Conservation (phyloP, 257 asterid species). For the Lantana camara region DNA sequence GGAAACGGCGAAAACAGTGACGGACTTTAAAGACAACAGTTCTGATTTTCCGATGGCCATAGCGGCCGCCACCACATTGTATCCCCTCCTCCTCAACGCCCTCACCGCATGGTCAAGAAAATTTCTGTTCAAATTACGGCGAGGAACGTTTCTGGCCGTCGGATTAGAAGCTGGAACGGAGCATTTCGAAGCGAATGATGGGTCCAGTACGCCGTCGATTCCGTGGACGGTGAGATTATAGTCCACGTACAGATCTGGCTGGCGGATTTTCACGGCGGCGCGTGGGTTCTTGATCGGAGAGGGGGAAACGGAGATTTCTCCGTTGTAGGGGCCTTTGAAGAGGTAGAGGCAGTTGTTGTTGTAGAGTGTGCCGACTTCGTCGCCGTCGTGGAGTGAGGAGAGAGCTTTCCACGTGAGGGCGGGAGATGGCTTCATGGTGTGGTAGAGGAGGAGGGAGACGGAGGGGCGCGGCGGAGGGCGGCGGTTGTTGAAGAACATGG, state of each 20-base stretch:
- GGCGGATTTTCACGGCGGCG: slow-evolving; percentile 53
- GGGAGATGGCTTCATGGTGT: slow-evolving; percentile 56
- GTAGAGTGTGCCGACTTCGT: slow-evolving; percentile 49
- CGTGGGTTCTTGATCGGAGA: slow-evolving; percentile 46
- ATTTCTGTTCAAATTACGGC: slow-evolving; percentile 31
- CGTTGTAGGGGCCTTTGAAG: slow-evolving; percentile 32
- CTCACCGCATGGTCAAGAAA: slow-evolving; percentile 60
- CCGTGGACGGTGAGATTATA: slow-evolving; percentile 61
- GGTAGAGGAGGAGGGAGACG: slow-evolving; percentile 57
- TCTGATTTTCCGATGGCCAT: slow-evolving; percentile 45
- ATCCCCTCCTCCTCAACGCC: slow-evolving; percentile 55
- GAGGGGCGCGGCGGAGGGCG: slow-evolving; percentile 65
- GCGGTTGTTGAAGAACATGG: slow-evolving; percentile 41
- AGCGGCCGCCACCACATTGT: slow-evolving; percentile 59
- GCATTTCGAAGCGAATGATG: slow-evolving; percentile 48
- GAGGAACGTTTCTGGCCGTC: slow-evolving; percentile 19
- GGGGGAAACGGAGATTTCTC: slow-evolving; percentile 48
- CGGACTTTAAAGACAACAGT: slow-evolving; percentile 44
- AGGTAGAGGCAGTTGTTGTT: slow-evolving; percentile 59
- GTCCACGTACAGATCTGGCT: slow-evolving; percentile 69
- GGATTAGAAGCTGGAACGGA: slow-evolving; percentile 28
- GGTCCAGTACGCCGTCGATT: slow-evolving; percentile 64
- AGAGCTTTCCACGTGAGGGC: slow-evolving; percentile 49
- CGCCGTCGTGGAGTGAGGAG: slow-evolving; percentile 40
- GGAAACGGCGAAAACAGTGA: slow-evolving; percentile 65